Conservation (phyloP, 2,329 filamentous ascomycete species). For the Rugonectria rugulosa region DNA sequence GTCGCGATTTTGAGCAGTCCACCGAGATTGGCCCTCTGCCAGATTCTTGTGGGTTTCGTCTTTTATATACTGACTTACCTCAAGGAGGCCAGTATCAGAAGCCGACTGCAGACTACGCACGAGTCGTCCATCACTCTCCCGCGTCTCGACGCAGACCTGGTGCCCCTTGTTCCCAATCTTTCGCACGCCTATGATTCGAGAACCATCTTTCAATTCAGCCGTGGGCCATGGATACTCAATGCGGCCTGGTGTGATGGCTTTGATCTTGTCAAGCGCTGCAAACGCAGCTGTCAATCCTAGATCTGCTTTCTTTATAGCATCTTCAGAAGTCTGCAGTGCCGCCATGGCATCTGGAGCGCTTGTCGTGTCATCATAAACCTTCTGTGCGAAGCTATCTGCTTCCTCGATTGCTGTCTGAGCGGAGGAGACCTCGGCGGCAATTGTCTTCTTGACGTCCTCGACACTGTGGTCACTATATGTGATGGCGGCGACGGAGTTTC, state of each 20-base stretch:
- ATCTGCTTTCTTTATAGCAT: neutral
- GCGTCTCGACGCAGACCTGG: neutral
- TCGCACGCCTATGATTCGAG: neutral
- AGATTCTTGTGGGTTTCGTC: neutral
- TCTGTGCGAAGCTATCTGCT: neutral
- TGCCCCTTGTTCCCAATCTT: neutral
- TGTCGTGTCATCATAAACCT: neutral
- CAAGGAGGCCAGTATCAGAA: neutral
- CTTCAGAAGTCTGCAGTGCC: neutral
- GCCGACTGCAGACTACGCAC: neutral
- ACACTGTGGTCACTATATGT: neutral
- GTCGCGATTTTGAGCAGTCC: neutral
- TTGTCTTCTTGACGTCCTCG: neutral
- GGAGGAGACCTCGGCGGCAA: neutral
- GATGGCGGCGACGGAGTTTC: neutral
- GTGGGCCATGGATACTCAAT: neutral
- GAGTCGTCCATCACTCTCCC: neutral
- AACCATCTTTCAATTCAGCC: neutral
- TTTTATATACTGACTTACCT: neutral
- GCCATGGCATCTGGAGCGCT: neutral
- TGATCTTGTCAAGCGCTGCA: neutral
- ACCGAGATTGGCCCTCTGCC: slow-evolving; percentile 1
- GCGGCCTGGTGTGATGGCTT: neutral
- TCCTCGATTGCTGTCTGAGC: neutral
- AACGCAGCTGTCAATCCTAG: neutral